phyloP scores from a whole-genome alignment of 2,329 filamentous ascomycete species.

The Penicillium hordei region DNA sequence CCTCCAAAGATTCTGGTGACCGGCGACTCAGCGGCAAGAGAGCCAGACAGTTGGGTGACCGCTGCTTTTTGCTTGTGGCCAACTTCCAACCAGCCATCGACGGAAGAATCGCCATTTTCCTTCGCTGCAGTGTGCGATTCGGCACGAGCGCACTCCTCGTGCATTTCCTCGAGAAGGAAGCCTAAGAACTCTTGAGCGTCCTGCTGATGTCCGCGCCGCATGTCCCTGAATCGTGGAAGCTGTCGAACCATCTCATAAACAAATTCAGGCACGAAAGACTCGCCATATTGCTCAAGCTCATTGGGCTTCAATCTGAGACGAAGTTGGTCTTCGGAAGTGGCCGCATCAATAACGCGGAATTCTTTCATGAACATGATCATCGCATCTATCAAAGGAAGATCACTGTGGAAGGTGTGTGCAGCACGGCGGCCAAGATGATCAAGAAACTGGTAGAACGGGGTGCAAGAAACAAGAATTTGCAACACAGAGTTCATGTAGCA shows the following conservation, averaged over 20 bases:
- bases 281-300: conserved; percentile 86
- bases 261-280: conserved; percentile 88
- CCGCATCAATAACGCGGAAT: conserved; percentile 82
- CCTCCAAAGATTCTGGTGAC: conserved; percentile 95
- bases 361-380: conserved; percentile 98
- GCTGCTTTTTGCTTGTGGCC: conserved; percentile 86
- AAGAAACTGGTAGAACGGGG: conserved; percentile 91
- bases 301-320: conserved; percentile 72
- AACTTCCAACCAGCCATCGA: conserved; percentile 88
- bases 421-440: conserved; percentile 82
- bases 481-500: conserved; percentile 99
- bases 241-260: conserved; percentile 90
- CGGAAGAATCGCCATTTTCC: conserved; percentile 42
- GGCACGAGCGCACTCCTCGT: conserved; percentile 83
- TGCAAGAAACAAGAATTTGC: conserved; percentile 91
- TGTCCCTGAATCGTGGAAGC: conserved; percentile 83
- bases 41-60: conserved; percentile 81
- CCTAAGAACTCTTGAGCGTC: conserved; percentile 97
- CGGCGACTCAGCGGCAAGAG: conserved; percentile 70
- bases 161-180: conserved; percentile 85
- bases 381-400: conserved; percentile 89
- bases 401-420: conserved; percentile 88
- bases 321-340: conserved; percentile 70
- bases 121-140: conserved; percentile 57
- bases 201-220: conserved; percentile 94